Percentiles rank a stretch among this genome's conserved stretches.
Conservation (phyloP, 2,329 filamentous ascomycete genomes). For the Penicillium sp. region DNA sequence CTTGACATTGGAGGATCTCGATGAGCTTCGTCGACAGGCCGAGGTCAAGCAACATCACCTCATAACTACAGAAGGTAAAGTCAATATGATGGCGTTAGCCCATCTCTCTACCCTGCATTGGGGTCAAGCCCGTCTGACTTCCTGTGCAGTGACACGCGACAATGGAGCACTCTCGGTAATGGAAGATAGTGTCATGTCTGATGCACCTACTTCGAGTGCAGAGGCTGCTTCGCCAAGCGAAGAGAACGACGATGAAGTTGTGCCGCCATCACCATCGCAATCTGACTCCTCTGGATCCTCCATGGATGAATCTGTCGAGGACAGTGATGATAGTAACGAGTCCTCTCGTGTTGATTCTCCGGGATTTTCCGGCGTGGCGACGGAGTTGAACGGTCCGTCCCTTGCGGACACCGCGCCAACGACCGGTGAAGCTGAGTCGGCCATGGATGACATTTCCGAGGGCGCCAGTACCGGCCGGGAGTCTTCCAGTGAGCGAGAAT, state of each 20-base stretch:
- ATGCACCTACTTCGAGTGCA: neutral
- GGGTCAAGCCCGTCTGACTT: neutral
- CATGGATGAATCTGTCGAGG: slow-evolving; percentile 38
- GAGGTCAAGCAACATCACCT: slow-evolving; percentile 16
- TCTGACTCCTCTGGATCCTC: slow-evolving; percentile 31
- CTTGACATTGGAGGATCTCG: slow-evolving; percentile 42
- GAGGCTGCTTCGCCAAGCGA: slow-evolving; percentile 6
- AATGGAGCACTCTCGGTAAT: neutral
- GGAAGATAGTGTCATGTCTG: neutral
- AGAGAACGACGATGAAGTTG: slow-evolving; percentile 8
- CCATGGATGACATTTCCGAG: too few relatives aligned
- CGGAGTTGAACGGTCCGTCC: too few relatives aligned
- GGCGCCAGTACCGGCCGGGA: too few relatives aligned
- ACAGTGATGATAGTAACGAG: slow-evolving; percentile 12
- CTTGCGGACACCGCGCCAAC: too few relatives aligned
- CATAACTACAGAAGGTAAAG: slow-evolving; percentile 19
- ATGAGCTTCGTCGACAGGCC: slow-evolving; percentile 28
- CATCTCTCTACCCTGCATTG: slow-evolving; percentile 1
- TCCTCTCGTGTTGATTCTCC: slow-evolving; percentile 16
- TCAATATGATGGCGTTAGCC: neutral
- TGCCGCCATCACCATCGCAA: slow-evolving; percentile 18
- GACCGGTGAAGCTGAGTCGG: too few relatives aligned
- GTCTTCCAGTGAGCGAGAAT: too few relatives aligned
- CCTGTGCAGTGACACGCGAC: neutral
- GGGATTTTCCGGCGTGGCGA: slow-evolving; percentile 1